Evolutionary conservation across 2,329 filamentous ascomycete genomes (phyloP).

Genomic region (Cladophialophora psammophila): DNA sequence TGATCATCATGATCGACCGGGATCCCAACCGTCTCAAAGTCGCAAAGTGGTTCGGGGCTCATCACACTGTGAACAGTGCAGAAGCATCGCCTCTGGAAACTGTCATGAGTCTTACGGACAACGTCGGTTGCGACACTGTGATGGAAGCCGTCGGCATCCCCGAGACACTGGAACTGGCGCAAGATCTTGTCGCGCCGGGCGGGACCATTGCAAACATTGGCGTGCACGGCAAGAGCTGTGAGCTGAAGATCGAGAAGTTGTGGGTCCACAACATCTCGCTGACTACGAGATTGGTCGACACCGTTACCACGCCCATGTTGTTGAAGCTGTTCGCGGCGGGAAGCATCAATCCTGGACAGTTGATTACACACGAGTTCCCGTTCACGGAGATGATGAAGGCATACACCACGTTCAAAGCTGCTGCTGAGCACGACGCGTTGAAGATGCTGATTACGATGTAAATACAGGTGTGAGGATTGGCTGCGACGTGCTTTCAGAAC

Average conservation of each 20-base stretch:
- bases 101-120: conserved; percentile 57
- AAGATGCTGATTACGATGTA: conserved; percentile 52
- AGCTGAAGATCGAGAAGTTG: conserved; percentile 61
- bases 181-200: conserved; percentile 61
- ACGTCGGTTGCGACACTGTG: conserved; percentile 63
- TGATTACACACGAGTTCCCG: conserved; percentile 58
- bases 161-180: conserved; percentile 61
- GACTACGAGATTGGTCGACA: conserved; percentile 58
- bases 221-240: conserved; percentile 63
- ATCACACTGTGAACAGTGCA: conserved; percentile 53
- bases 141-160: conserved; percentile 66
- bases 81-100: conserved; percentile 47
- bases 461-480: not conserved
- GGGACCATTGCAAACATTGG: conserved; percentile 65
- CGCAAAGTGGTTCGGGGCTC: conserved; percentile 59
- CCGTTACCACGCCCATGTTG: conserved; percentile 58
- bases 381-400: conserved; percentile 54
- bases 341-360: conserved; percentile 51
- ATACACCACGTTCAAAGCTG: conserved; percentile 54
- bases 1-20: conserved; percentile 61
- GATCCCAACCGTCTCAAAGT: conserved; percentile 58
- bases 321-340: conserved; percentile 55
- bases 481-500: not conserved
- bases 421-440: conserved; percentile 53
- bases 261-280: conserved; percentile 64